These are phyloP conservation scores for Prunus campanulata DNA, from an alignment of 306 rosid genomes.

Conservation along the genomic window DNA sequence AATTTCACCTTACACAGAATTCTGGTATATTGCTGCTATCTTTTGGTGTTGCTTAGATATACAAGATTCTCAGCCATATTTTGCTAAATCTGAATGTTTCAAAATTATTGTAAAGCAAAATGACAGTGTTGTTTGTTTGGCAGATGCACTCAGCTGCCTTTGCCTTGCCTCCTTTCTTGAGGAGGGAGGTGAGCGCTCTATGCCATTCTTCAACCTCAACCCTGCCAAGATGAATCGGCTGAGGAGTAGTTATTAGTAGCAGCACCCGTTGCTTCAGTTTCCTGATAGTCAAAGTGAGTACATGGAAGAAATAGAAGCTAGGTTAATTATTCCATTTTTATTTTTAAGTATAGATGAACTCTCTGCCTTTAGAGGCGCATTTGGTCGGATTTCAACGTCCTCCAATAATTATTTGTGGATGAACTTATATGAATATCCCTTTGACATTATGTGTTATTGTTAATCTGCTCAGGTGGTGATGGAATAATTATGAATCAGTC, in stretches of 20 bases:
- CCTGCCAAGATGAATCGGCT: neutral
- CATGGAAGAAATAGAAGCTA: conserved; percentile 12
- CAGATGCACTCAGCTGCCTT: conserved; percentile 93
- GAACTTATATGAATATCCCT: neutral
- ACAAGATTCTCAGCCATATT: neutral
- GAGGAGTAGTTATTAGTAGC: conserved; percentile 4
- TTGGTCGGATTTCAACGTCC: neutral
- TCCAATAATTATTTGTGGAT: neutral
- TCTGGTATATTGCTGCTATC: neutral
- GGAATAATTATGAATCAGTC: conserved; percentile 6
- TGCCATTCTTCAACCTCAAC: conserved; percentile 14
- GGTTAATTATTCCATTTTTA: conserved; percentile 2
- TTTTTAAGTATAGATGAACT: neutral
- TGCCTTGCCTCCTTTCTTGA: conserved; percentile 74
- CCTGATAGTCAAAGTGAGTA: conserved; percentile 9
- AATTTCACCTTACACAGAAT: neutral
- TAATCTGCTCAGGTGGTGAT: neutral
- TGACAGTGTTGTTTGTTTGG: neutral
- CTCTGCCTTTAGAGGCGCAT: neutral
- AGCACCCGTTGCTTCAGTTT: neutral
- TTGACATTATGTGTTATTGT: neutral
- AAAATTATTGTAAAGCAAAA: neutral
- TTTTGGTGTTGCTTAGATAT: neutral
- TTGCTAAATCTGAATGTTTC: neutral
- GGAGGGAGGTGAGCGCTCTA: conserved; percentile 58